Evolutionary conservation across 1,139 yeast species (phyloP).

Genomic region (Saccharomyces pastorianus): DNA sequence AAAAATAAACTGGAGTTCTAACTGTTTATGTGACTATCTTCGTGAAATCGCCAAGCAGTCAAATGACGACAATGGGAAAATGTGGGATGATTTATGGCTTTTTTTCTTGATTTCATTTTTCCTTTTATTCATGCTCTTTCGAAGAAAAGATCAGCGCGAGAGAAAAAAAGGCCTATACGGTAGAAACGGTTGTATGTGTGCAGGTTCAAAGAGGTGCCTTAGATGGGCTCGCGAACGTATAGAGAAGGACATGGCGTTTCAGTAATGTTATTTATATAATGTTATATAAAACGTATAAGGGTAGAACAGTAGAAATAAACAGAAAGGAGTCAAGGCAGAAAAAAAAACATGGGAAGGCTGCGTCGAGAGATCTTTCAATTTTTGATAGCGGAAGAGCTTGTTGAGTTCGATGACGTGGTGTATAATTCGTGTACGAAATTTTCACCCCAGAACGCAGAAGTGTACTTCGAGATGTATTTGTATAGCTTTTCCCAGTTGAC

Average conservation of each 20-base stretch:
- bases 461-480: constrained; percentile 81
- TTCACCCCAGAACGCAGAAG: constrained; percentile 96
- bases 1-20: not conserved
- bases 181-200: not conserved
- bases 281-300: not conserved
- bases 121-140: not conserved
- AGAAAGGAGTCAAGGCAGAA: not conserved
- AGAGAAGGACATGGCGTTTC: not conserved
- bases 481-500: constrained; percentile 77
- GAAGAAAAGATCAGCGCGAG: not conserved
- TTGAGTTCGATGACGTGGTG: constrained; percentile 26
- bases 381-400: not conserved
- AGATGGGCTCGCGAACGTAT: not conserved
- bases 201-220: not conserved
- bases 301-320: not conserved
- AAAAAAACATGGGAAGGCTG: no score
- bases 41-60: not conserved
- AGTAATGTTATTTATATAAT: not conserved
- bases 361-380: not conserved
- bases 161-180: not conserved
- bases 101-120: not conserved
- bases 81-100: not conserved
- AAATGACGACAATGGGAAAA: not conserved
- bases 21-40: not conserved
- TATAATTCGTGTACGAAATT: constrained; percentile 82